Evolutionary conservation across 192 early-diverging fungal species (phyloP).

Genomic region (Gigaspora rosea): DNA sequence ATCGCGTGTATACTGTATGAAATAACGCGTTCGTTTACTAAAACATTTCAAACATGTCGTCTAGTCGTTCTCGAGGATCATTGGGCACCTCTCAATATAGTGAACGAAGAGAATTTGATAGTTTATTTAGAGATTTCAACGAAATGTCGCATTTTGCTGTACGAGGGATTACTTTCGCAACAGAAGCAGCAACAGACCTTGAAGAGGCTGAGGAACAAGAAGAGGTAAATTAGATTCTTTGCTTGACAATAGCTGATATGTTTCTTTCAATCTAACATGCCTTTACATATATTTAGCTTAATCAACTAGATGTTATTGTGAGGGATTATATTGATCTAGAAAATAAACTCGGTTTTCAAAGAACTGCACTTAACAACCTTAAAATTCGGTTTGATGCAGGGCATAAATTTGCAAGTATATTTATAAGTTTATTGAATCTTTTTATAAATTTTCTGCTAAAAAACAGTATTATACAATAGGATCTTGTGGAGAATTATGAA

Average conservation of each 20-base stretch:
- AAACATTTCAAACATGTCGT: background rate
- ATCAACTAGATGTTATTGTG: slow-evolving; percentile 16
- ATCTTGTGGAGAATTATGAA: slow-evolving; percentile 26
- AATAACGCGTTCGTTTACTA: too few relatives aligned
- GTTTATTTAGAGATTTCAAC: background rate
- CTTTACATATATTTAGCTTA: slow-evolving; percentile 20
- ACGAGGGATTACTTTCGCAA: background rate
- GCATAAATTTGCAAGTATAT: slow-evolving; percentile 35
- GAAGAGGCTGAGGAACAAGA: slow-evolving; percentile 1
- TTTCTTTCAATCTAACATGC: too few relatives aligned
- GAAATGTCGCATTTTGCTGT: background rate
- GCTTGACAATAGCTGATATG: too few relatives aligned
- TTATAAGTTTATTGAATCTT: background rate
- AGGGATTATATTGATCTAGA: slow-evolving; percentile 32
- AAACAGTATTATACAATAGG: slow-evolving; percentile 24
- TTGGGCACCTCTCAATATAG: background rate
- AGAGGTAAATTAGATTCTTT: background rate
- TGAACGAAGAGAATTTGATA: slow-evolving; percentile 1
- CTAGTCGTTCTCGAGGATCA: background rate
- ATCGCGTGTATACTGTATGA: too few relatives aligned
- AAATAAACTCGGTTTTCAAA: slow-evolving; percentile 11
- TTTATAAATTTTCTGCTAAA: background rate
- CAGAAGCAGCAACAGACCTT: slow-evolving; percentile 8
- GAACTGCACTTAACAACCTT: slow-evolving; percentile 4
- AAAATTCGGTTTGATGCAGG: background rate